These are phyloP conservation scores for Simmondsia chinensis DNA, from an alignment of 148 eudicot genomes.

Conservation along the genomic window DNA sequence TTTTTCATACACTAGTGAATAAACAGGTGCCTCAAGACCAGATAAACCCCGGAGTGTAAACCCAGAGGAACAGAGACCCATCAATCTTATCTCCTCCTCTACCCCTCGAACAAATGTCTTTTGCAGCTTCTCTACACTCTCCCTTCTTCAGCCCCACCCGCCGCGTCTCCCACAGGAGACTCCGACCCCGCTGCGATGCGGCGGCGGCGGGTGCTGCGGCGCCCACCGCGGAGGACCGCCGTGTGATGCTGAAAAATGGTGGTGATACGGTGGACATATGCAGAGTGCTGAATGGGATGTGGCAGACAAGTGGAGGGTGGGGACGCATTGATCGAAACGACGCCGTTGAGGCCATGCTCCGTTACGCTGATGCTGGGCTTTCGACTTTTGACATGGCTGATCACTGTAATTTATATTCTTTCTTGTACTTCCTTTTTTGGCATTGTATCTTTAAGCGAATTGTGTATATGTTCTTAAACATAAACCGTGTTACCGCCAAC, in stretches of 20 bases:
- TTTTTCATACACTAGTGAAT: too few relatives aligned
- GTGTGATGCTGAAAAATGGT: conserved; percentile 40
- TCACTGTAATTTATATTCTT: conserved; percentile 35
- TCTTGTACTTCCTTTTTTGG: conserved; percentile 8
- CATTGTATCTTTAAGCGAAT: conserved; percentile 1
- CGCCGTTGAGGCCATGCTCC: conserved; percentile 91
- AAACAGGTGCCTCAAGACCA: too few relatives aligned
- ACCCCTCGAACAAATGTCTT: too few relatives aligned
- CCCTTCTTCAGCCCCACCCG: conserved; percentile 17
- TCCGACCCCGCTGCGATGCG: conserved; percentile 26
- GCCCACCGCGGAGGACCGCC: conserved; percentile 24
- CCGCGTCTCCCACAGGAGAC: conserved; percentile 4
- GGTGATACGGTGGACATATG: conserved; percentile 62
- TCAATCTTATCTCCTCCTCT: too few relatives aligned
- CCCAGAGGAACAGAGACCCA: too few relatives aligned
- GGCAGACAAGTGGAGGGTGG: conserved; percentile 99
- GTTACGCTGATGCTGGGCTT: conserved; percentile 70
- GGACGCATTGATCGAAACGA: conserved; percentile 72
- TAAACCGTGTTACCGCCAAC: too few relatives aligned
- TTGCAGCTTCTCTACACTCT: too few relatives aligned
- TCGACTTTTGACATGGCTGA: conserved; percentile 91
- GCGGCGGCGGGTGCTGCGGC: conserved; percentile 16
- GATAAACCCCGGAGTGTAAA: too few relatives aligned
- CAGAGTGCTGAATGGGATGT: conserved; percentile 89
- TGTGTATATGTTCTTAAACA: too few relatives aligned